Conservation (phyloP, 1,284 basidiomycete species). For the Irpex lacteus region DNA sequence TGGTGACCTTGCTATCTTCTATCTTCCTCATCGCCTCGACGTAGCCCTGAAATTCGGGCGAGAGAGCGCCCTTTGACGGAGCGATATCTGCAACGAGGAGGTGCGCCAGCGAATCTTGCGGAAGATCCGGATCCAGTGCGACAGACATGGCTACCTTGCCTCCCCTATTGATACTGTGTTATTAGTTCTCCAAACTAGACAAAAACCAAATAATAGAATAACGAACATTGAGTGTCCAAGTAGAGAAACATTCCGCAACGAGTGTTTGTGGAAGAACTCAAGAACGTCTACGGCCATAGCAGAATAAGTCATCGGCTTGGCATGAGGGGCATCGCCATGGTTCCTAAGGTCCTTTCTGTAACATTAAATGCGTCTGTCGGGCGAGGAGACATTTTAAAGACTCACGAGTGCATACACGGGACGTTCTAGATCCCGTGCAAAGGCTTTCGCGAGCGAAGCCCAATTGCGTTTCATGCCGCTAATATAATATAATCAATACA, state of each 20-base stretch:
- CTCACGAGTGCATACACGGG: conserved; percentile 75
- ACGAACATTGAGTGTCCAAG: conserved; percentile 85
- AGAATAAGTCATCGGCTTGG: conserved; percentile 64
- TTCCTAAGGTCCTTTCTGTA: conserved; percentile 73
- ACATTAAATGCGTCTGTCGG: not conserved
- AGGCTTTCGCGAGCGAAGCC: conserved; percentile 66
- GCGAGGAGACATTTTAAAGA: not conserved
- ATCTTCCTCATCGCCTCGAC: conserved; percentile 71
- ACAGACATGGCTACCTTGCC: conserved; percentile 85
- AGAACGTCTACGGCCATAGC: conserved; percentile 74
- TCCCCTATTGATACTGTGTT: conserved; percentile 50
- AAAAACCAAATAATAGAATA: not conserved
- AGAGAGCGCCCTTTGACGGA: conserved; percentile 61
- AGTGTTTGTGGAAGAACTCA: conserved; percentile 51
- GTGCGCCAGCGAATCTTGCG: conserved; percentile 47
- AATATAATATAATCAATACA: not conserved
- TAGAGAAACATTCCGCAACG: conserved; percentile 60
- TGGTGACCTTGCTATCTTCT: conserved; percentile 48
- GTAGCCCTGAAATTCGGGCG: conserved; percentile 65
- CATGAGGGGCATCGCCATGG: conserved; percentile 78
- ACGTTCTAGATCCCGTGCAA: conserved; percentile 51
- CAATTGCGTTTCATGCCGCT: conserved; percentile 85
- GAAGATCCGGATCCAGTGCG: conserved; percentile 57
- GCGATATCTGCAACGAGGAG: conserved; percentile 85
- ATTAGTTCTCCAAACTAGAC: too few species aligned